Percentiles rank a stretch among this genome's conserved stretches.
Conservation (phyloP, 208 protist genomes). For the Trypanosomatidae sp. region DNA sequence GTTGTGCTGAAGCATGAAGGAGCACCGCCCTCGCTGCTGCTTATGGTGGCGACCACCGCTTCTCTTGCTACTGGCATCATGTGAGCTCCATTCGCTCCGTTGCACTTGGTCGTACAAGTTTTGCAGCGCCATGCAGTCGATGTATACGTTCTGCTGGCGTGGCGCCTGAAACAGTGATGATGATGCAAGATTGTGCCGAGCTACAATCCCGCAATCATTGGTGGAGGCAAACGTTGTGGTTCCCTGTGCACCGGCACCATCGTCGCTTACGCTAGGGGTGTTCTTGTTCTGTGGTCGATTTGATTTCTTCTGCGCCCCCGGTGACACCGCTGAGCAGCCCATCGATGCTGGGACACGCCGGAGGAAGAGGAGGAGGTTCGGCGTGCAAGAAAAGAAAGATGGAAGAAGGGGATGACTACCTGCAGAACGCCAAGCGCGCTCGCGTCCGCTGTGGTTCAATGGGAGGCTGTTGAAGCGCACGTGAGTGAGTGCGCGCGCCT, state of each 20-base stretch:
- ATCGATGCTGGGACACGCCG: slow-evolving; percentile 1
- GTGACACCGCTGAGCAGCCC: slow-evolving; percentile 18
- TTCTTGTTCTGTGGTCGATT: background rate
- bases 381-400: background rate
- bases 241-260: background rate
- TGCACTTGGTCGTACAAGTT: slow-evolving; percentile 18
- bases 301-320: slow-evolving; percentile 10
- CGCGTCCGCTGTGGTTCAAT: background rate
- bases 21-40: background rate
- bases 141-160: slow-evolving; percentile 22
- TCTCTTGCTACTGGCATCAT: background rate
- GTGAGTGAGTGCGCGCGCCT: background rate
- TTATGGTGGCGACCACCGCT: slow-evolving; percentile 2
- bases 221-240: background rate
- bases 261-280: background rate
- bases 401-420: background rate
- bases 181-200: background rate
- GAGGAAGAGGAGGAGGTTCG: background rate
- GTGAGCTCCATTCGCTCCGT: background rate
- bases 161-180: slow-evolving; percentile 12
- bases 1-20: slow-evolving; percentile 23
- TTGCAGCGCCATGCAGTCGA: slow-evolving; percentile 1
- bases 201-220: background rate
- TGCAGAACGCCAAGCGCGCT: background rate
- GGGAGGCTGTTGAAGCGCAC: background rate